Evolutionary conservation across 352 stramenopile species (phyloP).

Genomic region (Globisporangium uncinulatum): DNA sequence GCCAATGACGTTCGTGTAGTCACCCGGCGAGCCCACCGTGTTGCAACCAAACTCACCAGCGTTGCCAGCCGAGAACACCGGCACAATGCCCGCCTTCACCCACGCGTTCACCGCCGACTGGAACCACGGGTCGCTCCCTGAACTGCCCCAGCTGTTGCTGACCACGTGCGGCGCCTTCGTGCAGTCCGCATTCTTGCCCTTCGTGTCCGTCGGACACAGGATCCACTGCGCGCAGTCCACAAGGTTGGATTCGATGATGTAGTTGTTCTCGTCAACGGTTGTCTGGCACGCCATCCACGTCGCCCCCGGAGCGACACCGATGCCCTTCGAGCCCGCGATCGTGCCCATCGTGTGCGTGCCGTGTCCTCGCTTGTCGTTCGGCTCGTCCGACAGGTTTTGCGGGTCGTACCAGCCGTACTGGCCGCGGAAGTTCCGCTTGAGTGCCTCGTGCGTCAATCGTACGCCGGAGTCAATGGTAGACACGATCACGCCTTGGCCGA

Average conservation of each 20-base stretch:
- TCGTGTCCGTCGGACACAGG: conserved; percentile 17
- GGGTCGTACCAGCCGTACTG: conserved; percentile 16
- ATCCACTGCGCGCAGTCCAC: conserved; percentile 22
- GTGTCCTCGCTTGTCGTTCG: conserved; percentile 2
- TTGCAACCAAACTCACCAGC: conserved; percentile 7
- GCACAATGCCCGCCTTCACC: conserved; percentile 19
- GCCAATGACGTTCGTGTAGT: conserved; percentile 22
- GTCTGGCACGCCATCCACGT: conserved; percentile 19
- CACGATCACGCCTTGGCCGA: conserved; percentile 14
- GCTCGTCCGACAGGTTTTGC: neutral
- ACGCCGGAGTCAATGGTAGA: conserved; percentile 19
- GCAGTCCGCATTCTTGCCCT: conserved; percentile 16
- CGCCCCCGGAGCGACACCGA: too few species aligned
- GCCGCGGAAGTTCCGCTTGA: conserved; percentile 17
- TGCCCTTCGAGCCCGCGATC: conserved; percentile 6
- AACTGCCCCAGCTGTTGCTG: conserved; percentile 23
- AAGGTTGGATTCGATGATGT: conserved; percentile 11
- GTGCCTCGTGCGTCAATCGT: conserved; percentile 11
- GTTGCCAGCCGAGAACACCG: conserved; percentile 20
- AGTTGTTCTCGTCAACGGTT: neutral
- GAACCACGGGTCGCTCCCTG: conserved; percentile 11
- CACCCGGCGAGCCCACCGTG: conserved; percentile 17
- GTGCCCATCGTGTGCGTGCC: conserved; percentile 15
- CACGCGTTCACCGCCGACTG: conserved; percentile 14
- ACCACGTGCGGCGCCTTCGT: conserved; percentile 18